These are phyloP conservation scores for Talaromyces marneffei DNA, from an alignment of 2,329 filamentous ascomycete species.

Conservation along the genomic window DNA sequence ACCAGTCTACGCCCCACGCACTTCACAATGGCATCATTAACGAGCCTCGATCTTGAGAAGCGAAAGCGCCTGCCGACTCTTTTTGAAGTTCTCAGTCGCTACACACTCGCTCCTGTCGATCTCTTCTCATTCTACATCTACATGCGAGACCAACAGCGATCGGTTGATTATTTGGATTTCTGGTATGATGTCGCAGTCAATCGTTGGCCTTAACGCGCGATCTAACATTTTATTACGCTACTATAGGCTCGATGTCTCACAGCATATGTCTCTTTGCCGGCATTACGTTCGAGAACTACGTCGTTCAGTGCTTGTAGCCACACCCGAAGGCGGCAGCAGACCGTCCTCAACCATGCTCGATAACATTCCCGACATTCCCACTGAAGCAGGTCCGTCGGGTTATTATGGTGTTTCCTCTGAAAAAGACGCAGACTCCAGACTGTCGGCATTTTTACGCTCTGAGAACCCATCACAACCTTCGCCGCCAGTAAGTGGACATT, in stretches of 20 bases:
- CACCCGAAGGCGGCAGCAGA: slow-evolving; percentile 75
- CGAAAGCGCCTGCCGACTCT: slow-evolving; percentile 88
- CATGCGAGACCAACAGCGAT: slow-evolving; percentile 97
- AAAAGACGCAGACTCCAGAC: slow-evolving; percentile 76
- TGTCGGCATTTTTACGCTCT: slow-evolving; percentile 79
- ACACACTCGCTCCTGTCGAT: slow-evolving; percentile 92
- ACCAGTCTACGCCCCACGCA: neutral
- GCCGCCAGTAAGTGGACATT: slow-evolving; percentile 51
- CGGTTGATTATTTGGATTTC: slow-evolving; percentile 96
- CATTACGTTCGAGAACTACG: slow-evolving; percentile 95
- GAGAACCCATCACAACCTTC: slow-evolving; percentile 46
- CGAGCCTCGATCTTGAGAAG: slow-evolving; percentile 15
- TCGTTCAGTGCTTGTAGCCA: slow-evolving; percentile 85
- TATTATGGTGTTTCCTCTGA: slow-evolving; percentile 62
- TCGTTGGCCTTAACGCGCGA: slow-evolving; percentile 10
- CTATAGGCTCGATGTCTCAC: slow-evolving; percentile 94
- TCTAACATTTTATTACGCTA: slow-evolving; percentile 2
- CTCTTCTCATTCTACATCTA: slow-evolving; percentile 99
- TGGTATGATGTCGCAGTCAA: slow-evolving; percentile 59
- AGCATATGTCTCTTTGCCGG: slow-evolving; percentile 93
- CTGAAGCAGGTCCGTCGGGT: slow-evolving; percentile 46
- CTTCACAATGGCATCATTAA: slow-evolving; percentile 10
- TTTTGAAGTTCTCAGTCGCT: slow-evolving; percentile 89
- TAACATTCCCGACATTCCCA: slow-evolving; percentile 56
- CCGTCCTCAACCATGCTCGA: slow-evolving; percentile 77